These are phyloP conservation scores for Malassezia brasiliensis DNA, from an alignment of 1,284 basidiomycete genomes.

Conservation along the genomic window DNA sequence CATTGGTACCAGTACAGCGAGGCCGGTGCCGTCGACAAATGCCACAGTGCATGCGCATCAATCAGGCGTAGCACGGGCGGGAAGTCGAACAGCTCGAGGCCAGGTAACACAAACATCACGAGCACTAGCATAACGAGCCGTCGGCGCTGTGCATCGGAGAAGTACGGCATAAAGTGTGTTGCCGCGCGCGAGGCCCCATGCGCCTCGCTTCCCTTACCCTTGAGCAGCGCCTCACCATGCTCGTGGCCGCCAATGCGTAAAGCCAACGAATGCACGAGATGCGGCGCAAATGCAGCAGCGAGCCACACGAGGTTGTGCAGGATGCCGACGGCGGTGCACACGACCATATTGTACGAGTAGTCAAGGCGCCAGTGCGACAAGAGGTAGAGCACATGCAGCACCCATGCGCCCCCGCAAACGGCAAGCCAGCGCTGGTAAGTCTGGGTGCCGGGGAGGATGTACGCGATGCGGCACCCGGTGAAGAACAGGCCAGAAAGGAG, in stretches of 20 bases:
- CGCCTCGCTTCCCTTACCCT: background rate
- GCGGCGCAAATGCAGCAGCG: slow-evolving; percentile 28
- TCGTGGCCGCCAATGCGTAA: background rate
- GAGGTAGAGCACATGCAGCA: slow-evolving; percentile 65
- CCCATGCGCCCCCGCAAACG: slow-evolving; percentile 27
- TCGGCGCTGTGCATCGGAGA: slow-evolving; percentile 37
- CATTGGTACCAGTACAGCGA: slow-evolving; percentile 63
- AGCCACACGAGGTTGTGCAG: slow-evolving; percentile 72
- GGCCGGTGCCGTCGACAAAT: slow-evolving; percentile 73
- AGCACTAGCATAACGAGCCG: slow-evolving; percentile 51
- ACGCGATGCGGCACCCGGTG: slow-evolving; percentile 41
- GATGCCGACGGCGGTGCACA: slow-evolving; percentile 67
- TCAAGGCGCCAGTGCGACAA: slow-evolving; percentile 65
- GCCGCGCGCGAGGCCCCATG: background rate
- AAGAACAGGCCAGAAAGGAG: slow-evolving; percentile 64
- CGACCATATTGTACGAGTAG: slow-evolving; percentile 86
- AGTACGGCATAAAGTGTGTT: background rate
- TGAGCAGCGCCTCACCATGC: too few relatives aligned
- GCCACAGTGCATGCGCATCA: slow-evolving; percentile 95
- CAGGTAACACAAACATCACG: slow-evolving; percentile 66
- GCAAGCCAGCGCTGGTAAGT: slow-evolving; percentile 22
- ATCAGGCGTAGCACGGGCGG: slow-evolving; percentile 62
- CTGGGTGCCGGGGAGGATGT: slow-evolving; percentile 26
- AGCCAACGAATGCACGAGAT: slow-evolving; percentile 13
- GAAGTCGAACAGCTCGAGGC: slow-evolving; percentile 85